Conservation (phyloP, 129 eudicot species). For the Erigeron canadensis region DNA sequence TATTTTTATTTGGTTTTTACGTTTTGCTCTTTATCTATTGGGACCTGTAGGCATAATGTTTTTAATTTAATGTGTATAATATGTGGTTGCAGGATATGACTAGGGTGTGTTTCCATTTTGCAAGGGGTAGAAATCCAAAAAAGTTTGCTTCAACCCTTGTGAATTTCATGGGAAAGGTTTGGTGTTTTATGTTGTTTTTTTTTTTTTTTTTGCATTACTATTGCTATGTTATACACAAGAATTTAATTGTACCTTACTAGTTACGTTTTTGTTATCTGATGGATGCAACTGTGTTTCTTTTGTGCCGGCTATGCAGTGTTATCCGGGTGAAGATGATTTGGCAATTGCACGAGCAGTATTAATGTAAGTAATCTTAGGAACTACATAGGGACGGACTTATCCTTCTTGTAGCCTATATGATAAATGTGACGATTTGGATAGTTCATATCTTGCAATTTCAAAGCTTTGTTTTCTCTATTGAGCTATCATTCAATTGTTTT, state of each 20-base stretch:
- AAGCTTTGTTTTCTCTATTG: no score
- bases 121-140: constrained; percentile 75
- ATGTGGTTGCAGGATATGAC: constrained; percentile 73
- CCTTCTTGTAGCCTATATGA: not conserved
- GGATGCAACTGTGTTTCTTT: not conserved
- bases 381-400: not conserved
- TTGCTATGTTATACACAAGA: constrained; percentile 1
- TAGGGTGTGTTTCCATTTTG: constrained; percentile 82
- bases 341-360: constrained; percentile 93
- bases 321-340: constrained; percentile 98
- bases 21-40: constrained; percentile 2
- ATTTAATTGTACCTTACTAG: not conserved
- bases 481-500: not conserved
- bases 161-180: constrained; percentile 91
- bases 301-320: constrained; percentile 63
- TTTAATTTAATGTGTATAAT: not conserved
- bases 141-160: constrained; percentile 84
- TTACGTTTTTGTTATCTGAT: constrained; percentile 3
- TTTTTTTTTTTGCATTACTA: not conserved
- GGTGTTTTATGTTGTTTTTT: constrained; percentile 4
- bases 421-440: not conserved
- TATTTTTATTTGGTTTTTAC: not conserved
- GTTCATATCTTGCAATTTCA: no score
- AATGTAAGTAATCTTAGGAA: constrained; percentile 49
- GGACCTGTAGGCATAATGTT: constrained; percentile 12